Conservation (phyloP, 164 flowering plant genomes). For the Euptelea pleiosperma region DNA sequence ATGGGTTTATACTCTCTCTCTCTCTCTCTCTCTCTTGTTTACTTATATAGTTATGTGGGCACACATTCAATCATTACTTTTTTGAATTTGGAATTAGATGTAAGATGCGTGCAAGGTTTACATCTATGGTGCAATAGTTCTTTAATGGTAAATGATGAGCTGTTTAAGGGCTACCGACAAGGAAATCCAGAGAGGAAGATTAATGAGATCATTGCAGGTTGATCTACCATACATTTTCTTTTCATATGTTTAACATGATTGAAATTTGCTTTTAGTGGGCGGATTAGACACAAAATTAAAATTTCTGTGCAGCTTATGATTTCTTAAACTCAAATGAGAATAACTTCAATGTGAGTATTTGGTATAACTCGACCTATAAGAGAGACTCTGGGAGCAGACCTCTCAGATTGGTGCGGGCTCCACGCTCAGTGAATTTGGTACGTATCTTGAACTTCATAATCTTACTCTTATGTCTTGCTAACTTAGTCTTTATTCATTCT, state of each 20-base stretch:
- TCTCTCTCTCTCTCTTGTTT: background rate
- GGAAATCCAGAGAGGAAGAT: conserved; percentile 49
- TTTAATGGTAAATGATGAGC: conserved; percentile 47
- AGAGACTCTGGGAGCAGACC: conserved; percentile 33
- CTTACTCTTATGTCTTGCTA: too few species aligned
- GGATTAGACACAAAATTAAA: background rate
- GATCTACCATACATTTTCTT: conserved; percentile 8
- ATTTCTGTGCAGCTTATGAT: conserved; percentile 64
- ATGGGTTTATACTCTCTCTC: too few species aligned
- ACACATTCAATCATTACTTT: background rate
- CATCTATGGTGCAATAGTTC: conserved; percentile 63
- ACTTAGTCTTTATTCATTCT: too few species aligned
- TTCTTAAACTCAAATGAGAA: conserved; percentile 50
- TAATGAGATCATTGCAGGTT: conserved; percentile 72
- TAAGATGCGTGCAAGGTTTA: conserved; percentile 48
- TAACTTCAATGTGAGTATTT: conserved; percentile 57
- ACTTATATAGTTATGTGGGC: background rate
- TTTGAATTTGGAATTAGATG: conserved; percentile 30
- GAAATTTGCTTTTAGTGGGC: background rate
- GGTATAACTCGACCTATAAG: conserved; percentile 73
- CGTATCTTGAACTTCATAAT: conserved; percentile 1
- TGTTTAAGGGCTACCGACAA: conserved; percentile 45
- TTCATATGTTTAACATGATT: background rate
- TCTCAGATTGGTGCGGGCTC: conserved; percentile 40
- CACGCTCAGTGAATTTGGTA: conserved; percentile 78